Conservation (phyloP, 2,329 filamentous ascomycete species). For the Fusarium camptoceras region DNA sequence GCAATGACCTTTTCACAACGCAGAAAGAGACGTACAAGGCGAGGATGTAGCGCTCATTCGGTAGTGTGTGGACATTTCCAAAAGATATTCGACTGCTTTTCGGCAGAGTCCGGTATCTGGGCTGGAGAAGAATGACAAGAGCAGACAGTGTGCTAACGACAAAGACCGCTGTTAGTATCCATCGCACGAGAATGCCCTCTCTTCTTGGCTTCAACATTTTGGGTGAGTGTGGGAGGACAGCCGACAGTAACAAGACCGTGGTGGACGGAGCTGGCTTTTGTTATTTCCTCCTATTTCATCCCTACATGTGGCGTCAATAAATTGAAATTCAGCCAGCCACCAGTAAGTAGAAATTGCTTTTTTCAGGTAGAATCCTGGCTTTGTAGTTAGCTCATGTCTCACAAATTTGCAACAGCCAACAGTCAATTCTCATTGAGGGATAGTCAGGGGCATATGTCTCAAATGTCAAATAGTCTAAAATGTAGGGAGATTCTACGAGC, state of each 20-base stretch:
- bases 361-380: neutral
- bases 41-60: neutral
- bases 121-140: accelerated
- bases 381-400: neutral
- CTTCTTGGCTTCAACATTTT: neutral
- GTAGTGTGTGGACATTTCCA: accelerated
- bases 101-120: neutral
- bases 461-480: no score
- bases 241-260: no score
- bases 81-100: neutral
- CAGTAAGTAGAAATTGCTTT: neutral
- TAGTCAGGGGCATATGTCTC: neutral
- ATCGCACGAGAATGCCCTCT: neutral
- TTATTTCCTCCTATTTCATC: neutral
- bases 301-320: neutral
- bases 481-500: neutral
- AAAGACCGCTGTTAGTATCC: neutral
- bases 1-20: accelerated
- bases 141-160: neutral
- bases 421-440: neutral
- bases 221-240: no score
- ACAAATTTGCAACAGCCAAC: neutral
- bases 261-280: neutral
- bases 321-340: neutral
- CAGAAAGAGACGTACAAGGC: neutral